Evolutionary conservation across 441 rosid genomes (phyloP).

Genomic region (Populus tomentosa): DNA sequence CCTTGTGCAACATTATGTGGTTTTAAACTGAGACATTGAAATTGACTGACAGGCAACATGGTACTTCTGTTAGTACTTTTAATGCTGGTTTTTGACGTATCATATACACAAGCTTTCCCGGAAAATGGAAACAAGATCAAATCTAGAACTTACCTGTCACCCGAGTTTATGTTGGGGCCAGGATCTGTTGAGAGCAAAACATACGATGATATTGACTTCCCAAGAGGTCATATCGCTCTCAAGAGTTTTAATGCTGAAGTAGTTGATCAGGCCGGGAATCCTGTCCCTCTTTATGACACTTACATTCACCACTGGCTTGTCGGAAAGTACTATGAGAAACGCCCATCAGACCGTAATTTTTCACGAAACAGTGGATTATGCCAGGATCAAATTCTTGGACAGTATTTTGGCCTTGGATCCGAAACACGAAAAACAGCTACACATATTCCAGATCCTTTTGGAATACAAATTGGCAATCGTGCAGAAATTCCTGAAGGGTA

Average conservation of each 20-base stretch:
- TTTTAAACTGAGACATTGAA: background rate
- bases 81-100: background rate
- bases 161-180: constrained; percentile 56
- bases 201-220: constrained; percentile 60
- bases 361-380: constrained; percentile 65
- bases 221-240: constrained; percentile 75
- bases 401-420: constrained; percentile 72
- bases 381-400: constrained; percentile 33
- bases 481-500: constrained; percentile 57
- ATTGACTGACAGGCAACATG: background rate
- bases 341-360: constrained; percentile 13
- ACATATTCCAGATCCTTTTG: constrained; percentile 73
- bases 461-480: constrained; percentile 70
- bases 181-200: constrained; percentile 60
- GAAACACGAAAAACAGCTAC: constrained; percentile 71
- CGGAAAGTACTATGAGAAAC: constrained; percentile 35
- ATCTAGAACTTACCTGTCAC: constrained; percentile 54
- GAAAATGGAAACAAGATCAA: constrained; percentile 29
- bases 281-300: constrained; percentile 72
- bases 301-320: constrained; percentile 88
- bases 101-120: constrained; percentile 4
- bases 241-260: constrained; percentile 68
- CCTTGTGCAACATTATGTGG: background rate
- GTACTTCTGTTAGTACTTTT: background rate
- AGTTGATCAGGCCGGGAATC: constrained; percentile 59